Conservation (phyloP, 202 grass and related monocot genomes). For the Setaria italica region DNA sequence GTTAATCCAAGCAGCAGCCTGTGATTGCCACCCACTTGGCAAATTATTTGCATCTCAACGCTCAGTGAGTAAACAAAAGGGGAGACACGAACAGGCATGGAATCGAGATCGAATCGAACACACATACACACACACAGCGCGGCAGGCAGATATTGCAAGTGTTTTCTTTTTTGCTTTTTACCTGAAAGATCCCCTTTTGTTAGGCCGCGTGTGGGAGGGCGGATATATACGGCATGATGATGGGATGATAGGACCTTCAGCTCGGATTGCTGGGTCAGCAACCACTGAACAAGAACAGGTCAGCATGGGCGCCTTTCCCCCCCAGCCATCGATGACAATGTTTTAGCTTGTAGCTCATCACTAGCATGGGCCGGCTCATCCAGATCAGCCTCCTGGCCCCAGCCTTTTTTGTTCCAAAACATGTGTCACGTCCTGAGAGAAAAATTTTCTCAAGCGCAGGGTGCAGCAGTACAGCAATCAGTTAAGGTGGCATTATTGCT, state of each 20-base stretch:
- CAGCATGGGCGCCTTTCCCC: conserved; percentile 36
- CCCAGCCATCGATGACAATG: conserved; percentile 25
- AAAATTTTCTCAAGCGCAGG: not conserved
- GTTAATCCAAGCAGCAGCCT: not conserved
- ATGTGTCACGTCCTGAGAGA: conserved; percentile 11
- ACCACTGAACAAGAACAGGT: conserved; percentile 58
- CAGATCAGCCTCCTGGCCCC: conserved; percentile 6
- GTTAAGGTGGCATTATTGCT: not conserved
- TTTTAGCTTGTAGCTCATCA: conserved; percentile 45
- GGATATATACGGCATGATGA: conserved; percentile 54
- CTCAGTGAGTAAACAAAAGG: not conserved
- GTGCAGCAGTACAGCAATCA: not conserved
- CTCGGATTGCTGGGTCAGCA: conserved; percentile 53
- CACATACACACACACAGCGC: not conserved
- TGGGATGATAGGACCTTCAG: conserved; percentile 46
- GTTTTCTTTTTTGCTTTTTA: conserved; percentile 40
- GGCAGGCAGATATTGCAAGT: conserved; percentile 14
- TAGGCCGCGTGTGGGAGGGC: conserved; percentile 26
- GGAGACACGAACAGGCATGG: not conserved
- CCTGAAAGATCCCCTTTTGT: conserved; percentile 57
- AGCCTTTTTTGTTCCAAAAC: not conserved
- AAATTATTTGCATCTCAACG: not conserved
- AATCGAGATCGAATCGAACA: conserved; percentile 45
- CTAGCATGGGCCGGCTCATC: conserved; percentile 52
- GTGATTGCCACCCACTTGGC: conserved; percentile 42